A percentile compares a stretch with the other conserved stretches of the same genome.
Conservation (phyloP, 495 filamentous ascomycete genomes). For the Darksidea phi region DNA sequence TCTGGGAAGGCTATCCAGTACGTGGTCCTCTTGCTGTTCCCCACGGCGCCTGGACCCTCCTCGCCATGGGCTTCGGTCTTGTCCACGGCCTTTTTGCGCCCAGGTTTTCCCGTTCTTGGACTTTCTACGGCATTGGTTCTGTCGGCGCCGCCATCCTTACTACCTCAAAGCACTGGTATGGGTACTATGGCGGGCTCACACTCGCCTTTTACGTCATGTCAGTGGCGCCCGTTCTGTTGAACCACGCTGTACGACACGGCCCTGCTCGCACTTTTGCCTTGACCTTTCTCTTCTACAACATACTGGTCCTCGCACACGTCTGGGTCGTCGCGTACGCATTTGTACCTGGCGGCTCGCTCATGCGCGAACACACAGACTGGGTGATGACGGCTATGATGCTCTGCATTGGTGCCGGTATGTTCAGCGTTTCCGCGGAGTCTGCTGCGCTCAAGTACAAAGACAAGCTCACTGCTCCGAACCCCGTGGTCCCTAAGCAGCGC, state of each 20-base stretch:
- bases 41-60: slow-evolving; percentile 80
- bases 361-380: slow-evolving; percentile 95
- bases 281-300: slow-evolving; percentile 84
- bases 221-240: slow-evolving; percentile 72
- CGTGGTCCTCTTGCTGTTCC: slow-evolving; percentile 84
- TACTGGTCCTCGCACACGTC: slow-evolving; percentile 89
- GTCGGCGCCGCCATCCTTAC: slow-evolving; percentile 80
- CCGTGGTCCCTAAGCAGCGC: slow-evolving; percentile 54
- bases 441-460: slow-evolving; percentile 45
- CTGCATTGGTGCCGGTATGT: slow-evolving; percentile 80
- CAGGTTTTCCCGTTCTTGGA: slow-evolving; percentile 72
- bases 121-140: slow-evolving; percentile 72
- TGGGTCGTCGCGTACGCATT: slow-evolving; percentile 99
- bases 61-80: slow-evolving; percentile 83
- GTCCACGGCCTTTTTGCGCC: slow-evolving; percentile 72
- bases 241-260: slow-evolving; percentile 68
- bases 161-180: slow-evolving; percentile 76
- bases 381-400: slow-evolving; percentile 85
- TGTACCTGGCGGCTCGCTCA: slow-evolving; percentile 91
- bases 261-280: slow-evolving; percentile 80
- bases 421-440: slow-evolving; percentile 63
- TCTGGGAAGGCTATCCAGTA: slow-evolving; percentile 96
- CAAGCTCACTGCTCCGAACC: slow-evolving; percentile 49
- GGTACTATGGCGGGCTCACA: slow-evolving; percentile 80
- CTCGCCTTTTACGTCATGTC: slow-evolving; percentile 80